Evolutionary conservation across 2,329 filamentous ascomycete genomes (phyloP), one percentile per base, ranked within the genome.

Genomic region (Mollisia scopiformis): DNA sequence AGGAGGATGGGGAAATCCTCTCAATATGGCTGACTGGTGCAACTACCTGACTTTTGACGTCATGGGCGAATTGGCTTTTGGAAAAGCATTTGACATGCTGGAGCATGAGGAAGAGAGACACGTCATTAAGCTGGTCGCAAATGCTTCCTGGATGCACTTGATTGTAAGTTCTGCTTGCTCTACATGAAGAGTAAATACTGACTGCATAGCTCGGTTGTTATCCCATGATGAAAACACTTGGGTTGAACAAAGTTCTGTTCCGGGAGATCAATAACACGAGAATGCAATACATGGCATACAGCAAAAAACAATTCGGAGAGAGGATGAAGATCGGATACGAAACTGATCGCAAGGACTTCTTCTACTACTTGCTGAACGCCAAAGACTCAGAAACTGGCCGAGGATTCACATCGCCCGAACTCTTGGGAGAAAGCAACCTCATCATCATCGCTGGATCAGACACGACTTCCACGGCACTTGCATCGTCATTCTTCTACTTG

Each of bases 341-440:
- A 19, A 68, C 66, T 83, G 51, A 87, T 86, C 68, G 88, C 33
- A 66, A 66, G 23, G 64, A 66, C 35, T 66, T 66, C 77, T 91
- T 92, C 78, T 87, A 90, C 75, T 87, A 91, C 73, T 82, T 92
- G 13, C 82, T 91, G 62, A 88, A 88, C 69, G 88, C 89, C 6
- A 84, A 83, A 49, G 89, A 92, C 66, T 88, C 88, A 8, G 87
- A 91, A 70, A 90, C 88, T 0, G 88, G 88, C 52, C 72, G 66
- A 28, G 66, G 66, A 4, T 74, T 75, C 30, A 64, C 65, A 3
- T 77, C 76, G 51, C 73, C 79, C 2, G 72, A 68, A 27, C 59
- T 69, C 7, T 63, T 62, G 59, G 65, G 62, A 11, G 68, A 69
- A 25, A 63, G 62, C 19, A 68, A 67, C 33, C 58, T 70, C 2